Evolutionary conservation across 179 eudicot species (phyloP).

Genomic region (Camellia oleifera): DNA sequence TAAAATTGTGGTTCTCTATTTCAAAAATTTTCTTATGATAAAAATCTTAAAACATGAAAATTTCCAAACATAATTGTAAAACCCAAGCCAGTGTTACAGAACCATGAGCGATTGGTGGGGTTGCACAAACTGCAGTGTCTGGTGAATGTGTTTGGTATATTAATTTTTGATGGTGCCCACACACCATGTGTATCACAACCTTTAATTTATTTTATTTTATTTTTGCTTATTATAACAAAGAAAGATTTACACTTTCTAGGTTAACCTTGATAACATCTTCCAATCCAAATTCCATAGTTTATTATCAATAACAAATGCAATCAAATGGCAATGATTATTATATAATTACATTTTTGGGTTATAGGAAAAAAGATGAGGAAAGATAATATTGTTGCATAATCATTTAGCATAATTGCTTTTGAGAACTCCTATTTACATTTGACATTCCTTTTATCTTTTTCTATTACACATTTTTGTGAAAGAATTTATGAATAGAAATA

Average conservation of each 20-base stretch:
- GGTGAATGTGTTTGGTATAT: background rate
- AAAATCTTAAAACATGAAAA: too few relatives aligned
- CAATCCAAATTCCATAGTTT: background rate
- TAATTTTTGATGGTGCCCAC: background rate
- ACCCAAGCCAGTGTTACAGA: too few relatives aligned
- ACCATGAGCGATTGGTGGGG: background rate
- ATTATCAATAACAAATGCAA: background rate
- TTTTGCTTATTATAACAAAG: background rate
- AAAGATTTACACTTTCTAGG: background rate
- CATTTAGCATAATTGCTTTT: background rate
- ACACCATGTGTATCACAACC: background rate
- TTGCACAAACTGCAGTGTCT: background rate
- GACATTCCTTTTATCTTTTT: too few relatives aligned
- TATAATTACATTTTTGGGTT: background rate
- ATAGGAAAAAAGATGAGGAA: background rate
- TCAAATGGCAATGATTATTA: slow-evolving; percentile 11
- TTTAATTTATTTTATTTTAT: background rate
- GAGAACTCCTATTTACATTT: too few relatives aligned
- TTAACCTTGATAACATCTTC: background rate
- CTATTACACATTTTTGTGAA: too few relatives aligned
- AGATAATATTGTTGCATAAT: too few relatives aligned
- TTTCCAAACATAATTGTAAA: too few relatives aligned
- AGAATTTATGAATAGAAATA: too few relatives aligned
- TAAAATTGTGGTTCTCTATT: too few relatives aligned
- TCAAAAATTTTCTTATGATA: too few relatives aligned